These are phyloP conservation scores for Xylaria sp. DNA, from an alignment of 2,329 filamentous ascomycete species.

Conservation along the genomic window DNA sequence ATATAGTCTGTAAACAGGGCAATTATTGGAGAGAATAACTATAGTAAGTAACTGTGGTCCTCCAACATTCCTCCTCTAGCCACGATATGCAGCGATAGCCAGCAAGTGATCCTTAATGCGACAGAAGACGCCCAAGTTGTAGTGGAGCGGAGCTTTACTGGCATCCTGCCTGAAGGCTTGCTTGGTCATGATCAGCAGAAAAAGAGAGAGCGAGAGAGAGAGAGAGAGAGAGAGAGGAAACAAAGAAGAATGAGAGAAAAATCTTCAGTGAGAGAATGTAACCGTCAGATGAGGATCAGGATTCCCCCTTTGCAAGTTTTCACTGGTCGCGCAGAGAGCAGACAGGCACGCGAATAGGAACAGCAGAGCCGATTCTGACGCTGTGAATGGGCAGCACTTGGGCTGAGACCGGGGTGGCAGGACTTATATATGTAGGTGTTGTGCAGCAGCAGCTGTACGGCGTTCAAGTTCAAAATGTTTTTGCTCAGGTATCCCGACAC, in stretches of 20 bases:
- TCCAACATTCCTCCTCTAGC: conserved; percentile 25
- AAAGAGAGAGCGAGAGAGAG: conserved; percentile 4
- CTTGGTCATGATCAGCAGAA: conserved; percentile 11
- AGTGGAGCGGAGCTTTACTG: conserved; percentile 17
- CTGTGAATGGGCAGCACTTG: conserved; percentile 31
- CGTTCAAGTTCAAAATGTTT: conserved; percentile 17
- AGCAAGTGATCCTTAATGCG: conserved; percentile 24
- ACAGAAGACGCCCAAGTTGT: conserved; percentile 21
- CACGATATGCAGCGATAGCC: conserved; percentile 30
- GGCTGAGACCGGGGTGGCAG: conserved; percentile 31
- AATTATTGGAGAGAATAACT: conserved; percentile 16
- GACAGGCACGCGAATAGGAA: conserved; percentile 33
- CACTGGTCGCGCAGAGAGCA: conserved; percentile 27
- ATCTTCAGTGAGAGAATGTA: conserved; percentile 29
- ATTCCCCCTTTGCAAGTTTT: conserved; percentile 23
- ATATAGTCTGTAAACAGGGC: conserved; percentile 25
- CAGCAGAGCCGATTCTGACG: not conserved
- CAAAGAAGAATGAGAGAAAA: conserved; percentile 6
- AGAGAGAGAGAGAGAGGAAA: too few species aligned
- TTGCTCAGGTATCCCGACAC: not conserved
- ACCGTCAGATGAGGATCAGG: conserved; percentile 30
- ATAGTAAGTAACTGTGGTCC: conserved; percentile 30
- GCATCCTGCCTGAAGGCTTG: conserved; percentile 20
- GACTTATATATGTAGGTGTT: conserved; percentile 24
- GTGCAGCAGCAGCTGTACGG: conserved; percentile 8